Evolutionary conservation across 2,329 filamentous ascomycete species (phyloP), one percentile per base, ranked within the genome.

Genomic region (Aspergillus aculeatinus): DNA sequence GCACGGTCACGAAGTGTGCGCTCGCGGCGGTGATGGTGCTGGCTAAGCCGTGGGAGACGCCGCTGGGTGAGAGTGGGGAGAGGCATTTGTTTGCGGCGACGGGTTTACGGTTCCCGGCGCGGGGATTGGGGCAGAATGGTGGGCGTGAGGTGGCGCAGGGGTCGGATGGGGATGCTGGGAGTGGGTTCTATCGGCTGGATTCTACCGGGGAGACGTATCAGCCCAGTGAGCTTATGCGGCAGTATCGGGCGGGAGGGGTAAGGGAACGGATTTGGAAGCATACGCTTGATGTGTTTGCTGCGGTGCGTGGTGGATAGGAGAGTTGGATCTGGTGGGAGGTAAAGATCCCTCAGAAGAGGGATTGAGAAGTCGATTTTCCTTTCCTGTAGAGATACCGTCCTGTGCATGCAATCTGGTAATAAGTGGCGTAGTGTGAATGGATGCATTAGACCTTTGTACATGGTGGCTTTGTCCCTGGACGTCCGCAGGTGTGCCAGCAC

Each of bases 11-110:
- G 2, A 47, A 48, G 4, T 16, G 2, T 47, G 35, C 19, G 27
- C 5, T 48, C 6, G 9, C 3, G 5, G 53, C 35, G 2, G 5
- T 48, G 12, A 16, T 48, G 35, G 55, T 39, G 1, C n/a, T 58
- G 16, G 42, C 31, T 3, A 25, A 12, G 47, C 59, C 59, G 19
- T 61, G 56, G 42, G 29, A 48, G 55, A 31, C 52, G 10, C 47
- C 59, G 29, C 14, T 61, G 6, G 55, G 48, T 4, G 59, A 60
- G 23, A 60, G 58, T 25, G 58, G 58, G 6, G 58, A 60, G 29
- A 42, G 58, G 19, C 58, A 60, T 54, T 23, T 60, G 25, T 57
- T 31, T 47, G 42, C 50, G 1, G 58, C 58, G 27, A 55, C 53
- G 14, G 49, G 19, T 55, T 42, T 10, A 14, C 25, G 50, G 27